Conservation (phyloP, 208 protist species). For the Trypanosoma vivax region DNA sequence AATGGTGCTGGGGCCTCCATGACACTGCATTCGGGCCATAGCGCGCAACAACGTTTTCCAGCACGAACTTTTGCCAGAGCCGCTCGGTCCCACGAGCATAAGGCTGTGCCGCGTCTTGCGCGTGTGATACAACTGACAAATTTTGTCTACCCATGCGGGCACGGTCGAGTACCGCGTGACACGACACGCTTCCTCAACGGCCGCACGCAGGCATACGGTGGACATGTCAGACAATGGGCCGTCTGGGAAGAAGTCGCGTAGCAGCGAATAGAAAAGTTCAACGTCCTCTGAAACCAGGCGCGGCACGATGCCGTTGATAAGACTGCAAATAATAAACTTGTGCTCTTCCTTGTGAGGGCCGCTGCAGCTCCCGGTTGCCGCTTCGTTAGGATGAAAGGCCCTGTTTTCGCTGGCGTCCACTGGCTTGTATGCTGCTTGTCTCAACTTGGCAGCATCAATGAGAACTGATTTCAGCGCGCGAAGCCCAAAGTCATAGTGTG, state of each 20-base stretch:
- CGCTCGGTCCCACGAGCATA: constrained; percentile 99
- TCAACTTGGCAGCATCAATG: constrained; percentile 94
- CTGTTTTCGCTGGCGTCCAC: constrained; percentile 9
- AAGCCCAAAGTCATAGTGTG: constrained; percentile 99
- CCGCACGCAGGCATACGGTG: constrained; percentile 46
- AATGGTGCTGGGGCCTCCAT: constrained; percentile 84
- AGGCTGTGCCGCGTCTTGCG: constrained; percentile 97
- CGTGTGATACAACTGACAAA: constrained; percentile 97
- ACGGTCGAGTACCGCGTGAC: constrained; percentile 50
- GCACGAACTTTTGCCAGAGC: constrained; percentile 95
- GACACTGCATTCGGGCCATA: constrained; percentile 49
- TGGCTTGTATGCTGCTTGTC: constrained; percentile 49
- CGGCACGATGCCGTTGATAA: constrained; percentile 96
- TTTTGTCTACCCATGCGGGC: constrained; percentile 94
- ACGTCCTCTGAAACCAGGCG: constrained; percentile 97
- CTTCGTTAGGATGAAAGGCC: background rate
- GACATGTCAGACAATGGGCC: constrained; percentile 33
- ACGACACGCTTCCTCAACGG: constrained; percentile 80
- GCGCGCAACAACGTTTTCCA: constrained; percentile 94
- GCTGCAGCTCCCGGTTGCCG: background rate
- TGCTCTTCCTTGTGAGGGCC: constrained; percentile 64
- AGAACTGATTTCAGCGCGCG: constrained; percentile 99
- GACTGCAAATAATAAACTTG: constrained; percentile 87
- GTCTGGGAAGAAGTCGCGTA: constrained; percentile 97
- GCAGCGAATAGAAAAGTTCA: constrained; percentile 90